A percentile compares a stretch with the other conserved stretches of the same genome.
These are phyloP conservation scores for Penicillium italicum DNA, from an alignment of 2,329 filamentous ascomycete species.

Conservation along the genomic window DNA sequence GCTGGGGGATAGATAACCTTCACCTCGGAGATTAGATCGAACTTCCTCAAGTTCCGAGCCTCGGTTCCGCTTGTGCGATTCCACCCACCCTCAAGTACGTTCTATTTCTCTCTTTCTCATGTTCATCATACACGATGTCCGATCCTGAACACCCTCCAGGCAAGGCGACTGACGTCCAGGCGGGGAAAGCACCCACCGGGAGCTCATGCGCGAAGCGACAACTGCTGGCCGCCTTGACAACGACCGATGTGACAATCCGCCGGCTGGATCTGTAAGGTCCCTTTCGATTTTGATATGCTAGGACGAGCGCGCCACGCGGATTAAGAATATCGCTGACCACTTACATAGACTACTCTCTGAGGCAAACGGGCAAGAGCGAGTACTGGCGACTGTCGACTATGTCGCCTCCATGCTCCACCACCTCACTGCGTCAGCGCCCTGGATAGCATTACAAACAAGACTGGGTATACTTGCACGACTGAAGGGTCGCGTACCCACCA, in stretches of 20 bases:
- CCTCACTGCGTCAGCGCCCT: slow-evolving; percentile 54
- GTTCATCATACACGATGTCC: slow-evolving; percentile 18
- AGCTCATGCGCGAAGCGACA: slow-evolving; percentile 21
- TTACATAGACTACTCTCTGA: slow-evolving; percentile 59
- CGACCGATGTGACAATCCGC: slow-evolving; percentile 29
- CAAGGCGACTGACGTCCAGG: slow-evolving; percentile 16
- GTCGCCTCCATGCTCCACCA: slow-evolving; percentile 59
- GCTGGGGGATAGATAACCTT: not conserved
- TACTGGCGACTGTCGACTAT: slow-evolving; percentile 68
- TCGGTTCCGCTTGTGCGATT: slow-evolving; percentile 23
- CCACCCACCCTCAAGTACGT: not conserved
- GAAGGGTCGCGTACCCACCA: slow-evolving; percentile 9
- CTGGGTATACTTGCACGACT: slow-evolving; percentile 43
- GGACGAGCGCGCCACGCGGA: not conserved
- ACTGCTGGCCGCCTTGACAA: slow-evolving; percentile 26
- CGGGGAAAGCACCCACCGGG: slow-evolving; percentile 19
- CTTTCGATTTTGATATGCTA: not conserved
- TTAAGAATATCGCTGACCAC: not conserved
- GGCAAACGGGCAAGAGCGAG: slow-evolving; percentile 64
- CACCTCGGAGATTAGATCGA: slow-evolving; percentile 6
- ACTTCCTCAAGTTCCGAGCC: slow-evolving; percentile 25
- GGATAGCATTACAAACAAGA: slow-evolving; percentile 41
- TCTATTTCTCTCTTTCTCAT: slow-evolving; percentile 5
- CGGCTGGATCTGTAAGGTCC: slow-evolving; percentile 30
- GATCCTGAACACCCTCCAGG: slow-evolving; percentile 16